phyloP scores from a whole-genome alignment of 2,329 filamentous ascomycete genomes.

The Monilinia laxa region DNA sequence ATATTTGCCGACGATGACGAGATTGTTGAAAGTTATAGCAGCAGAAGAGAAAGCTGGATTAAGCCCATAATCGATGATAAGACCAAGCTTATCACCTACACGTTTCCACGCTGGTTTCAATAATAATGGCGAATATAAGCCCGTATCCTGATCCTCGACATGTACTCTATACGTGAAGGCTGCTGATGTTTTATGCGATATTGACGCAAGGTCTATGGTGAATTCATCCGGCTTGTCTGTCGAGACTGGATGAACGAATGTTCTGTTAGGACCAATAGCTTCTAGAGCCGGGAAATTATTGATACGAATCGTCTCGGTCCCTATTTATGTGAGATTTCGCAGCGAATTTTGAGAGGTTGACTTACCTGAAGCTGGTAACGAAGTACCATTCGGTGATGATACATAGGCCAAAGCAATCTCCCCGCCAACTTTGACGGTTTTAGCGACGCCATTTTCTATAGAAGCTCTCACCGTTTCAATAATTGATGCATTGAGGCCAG shows the following conservation, averaged over 20 bases:
- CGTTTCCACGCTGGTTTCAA: slow-evolving; percentile 72
- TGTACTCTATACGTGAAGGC: slow-evolving; percentile 94
- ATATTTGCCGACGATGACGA: slow-evolving; percentile 71
- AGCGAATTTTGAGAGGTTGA: neutral
- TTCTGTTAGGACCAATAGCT: slow-evolving; percentile 89
- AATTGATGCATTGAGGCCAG: slow-evolving; percentile 83
- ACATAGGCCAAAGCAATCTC: slow-evolving; percentile 90
- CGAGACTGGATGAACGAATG: slow-evolving; percentile 73
- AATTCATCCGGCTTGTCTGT: slow-evolving; percentile 75
- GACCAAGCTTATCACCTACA: slow-evolving; percentile 79
- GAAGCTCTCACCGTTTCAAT: slow-evolving; percentile 87
- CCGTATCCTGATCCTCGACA: slow-evolving; percentile 57
- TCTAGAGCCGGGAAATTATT: slow-evolving; percentile 62
- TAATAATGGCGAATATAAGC: slow-evolving; percentile 59
- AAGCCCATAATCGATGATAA: slow-evolving; percentile 79
- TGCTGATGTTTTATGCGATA: slow-evolving; percentile 67
- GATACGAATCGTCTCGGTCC: slow-evolving; percentile 28
- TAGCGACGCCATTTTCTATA: slow-evolving; percentile 73
- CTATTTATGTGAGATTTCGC: slow-evolving; percentile 21
- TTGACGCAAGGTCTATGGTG: slow-evolving; percentile 67
- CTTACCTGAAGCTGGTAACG: slow-evolving; percentile 49
- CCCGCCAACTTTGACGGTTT: slow-evolving; percentile 73
- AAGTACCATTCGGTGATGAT: slow-evolving; percentile 39
- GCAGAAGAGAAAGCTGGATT: slow-evolving; percentile 59
- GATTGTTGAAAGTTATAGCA: slow-evolving; percentile 66